Conservation (phyloP, 2,329 filamentous ascomycete species). For the Samsoniella hepiali region DNA sequence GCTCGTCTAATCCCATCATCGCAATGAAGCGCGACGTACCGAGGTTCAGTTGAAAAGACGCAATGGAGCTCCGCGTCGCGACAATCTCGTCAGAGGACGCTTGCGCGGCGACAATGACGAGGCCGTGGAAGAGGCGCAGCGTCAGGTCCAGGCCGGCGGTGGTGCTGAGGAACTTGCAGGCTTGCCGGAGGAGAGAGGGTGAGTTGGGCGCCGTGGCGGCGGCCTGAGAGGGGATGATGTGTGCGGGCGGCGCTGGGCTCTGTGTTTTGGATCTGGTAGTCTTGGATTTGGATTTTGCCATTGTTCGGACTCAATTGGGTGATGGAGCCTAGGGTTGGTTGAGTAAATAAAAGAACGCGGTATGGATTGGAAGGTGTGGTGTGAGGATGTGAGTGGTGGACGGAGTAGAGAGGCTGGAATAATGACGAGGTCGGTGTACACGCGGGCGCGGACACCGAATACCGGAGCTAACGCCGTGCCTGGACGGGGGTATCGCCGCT, state of each 20-base stretch:
- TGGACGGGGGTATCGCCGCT: not conserved
- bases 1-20: not conserved
- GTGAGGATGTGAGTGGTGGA: too few species aligned
- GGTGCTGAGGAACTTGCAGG: slow-evolving; percentile 13
- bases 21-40: not conserved
- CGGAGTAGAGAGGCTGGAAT: too few species aligned
- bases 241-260: not conserved
- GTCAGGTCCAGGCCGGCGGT: slow-evolving; percentile 17
- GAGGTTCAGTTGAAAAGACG: slow-evolving; percentile 10
- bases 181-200: not conserved
- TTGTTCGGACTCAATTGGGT: not conserved
- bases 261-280: not conserved
- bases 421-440: not conserved
- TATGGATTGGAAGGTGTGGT: too few species aligned
- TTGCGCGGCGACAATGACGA: slow-evolving; percentile 9
- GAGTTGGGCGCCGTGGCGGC: not conserved
- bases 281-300: slow-evolving; percentile 2
- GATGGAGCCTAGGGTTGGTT: too few species aligned
- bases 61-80: not conserved
- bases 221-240: not conserved
- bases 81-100: not conserved
- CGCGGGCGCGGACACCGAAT: not conserved
- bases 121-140: slow-evolving; percentile 10
- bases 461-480: not conserved
- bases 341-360: too few species aligned